Base-by-base conservation (phyloP, 441 rosid species). In the Populus hybrid region DNA sequence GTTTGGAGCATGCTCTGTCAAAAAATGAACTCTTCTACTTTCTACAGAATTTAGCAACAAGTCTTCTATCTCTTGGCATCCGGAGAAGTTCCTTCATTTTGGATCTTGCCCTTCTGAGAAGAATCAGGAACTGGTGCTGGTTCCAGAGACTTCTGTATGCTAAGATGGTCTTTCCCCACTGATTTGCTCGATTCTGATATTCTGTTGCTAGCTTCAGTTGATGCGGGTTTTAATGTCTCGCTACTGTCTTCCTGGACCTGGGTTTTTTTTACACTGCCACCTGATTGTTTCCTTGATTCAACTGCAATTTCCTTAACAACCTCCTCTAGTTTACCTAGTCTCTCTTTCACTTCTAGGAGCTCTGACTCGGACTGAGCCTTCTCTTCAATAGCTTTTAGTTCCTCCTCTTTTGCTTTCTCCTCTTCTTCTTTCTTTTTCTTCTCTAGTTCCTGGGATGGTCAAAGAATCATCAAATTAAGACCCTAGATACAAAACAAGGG, bases 261-360 rank as follows among this genome's bases (percentile, higher is more conserved):
- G 23, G 53, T 81, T 85, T 81, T 83, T 59, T 77, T 74, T 82
- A 64, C 66, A 42, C 40, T 75, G 70, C 74, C 75, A 31, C 82
- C 79, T 29, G 88, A 77, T 76, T 78, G 84, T 76, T 88, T 90
- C 90, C 87, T 91, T 68, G 91, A 63, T 82, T 88, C 93, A 68
- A 87, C 88, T 65, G 76, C 89, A 69, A 92, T 90, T 81, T 89
- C 95, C 75, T 86, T 87, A 24, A 95, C 79, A 0, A 89, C 78
- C 82, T 90, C 95, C 84, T 95, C 99, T 74, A 95, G 79, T 74
- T 90, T 89, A 70, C 86, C 88, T 45, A 93, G 84, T 85, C 98
- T 91, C 82, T n/a, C 84, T 84, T 90, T 92, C 86, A 95, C 88
- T 85, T 91, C 92, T 68, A 74, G 56, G 23, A 91, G 76, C 79